Conservation (phyloP, 2,329 filamentous ascomycete species). For the Colletotrichum lupini region DNA sequence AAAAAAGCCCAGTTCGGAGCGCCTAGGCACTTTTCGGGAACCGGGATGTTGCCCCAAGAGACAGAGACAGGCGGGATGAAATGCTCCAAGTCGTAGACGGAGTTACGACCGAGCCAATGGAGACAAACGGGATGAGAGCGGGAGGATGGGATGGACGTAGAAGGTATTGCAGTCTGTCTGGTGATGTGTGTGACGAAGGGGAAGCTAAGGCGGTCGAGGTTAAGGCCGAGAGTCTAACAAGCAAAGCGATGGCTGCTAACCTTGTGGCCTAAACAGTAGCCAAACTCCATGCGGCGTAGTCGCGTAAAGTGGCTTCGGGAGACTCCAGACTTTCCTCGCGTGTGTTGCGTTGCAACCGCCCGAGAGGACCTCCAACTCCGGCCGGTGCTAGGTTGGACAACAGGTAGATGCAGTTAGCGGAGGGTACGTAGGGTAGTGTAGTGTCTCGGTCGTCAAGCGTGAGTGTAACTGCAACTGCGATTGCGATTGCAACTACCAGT, state of each 20-base stretch:
- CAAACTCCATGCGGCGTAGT: background rate
- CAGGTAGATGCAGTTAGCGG: background rate
- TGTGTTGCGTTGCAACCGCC: background rate
- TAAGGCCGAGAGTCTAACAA: background rate
- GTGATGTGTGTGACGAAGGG: background rate
- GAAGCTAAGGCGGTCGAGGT: background rate
- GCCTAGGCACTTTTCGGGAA: constrained; percentile 18
- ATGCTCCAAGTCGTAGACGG: background rate
- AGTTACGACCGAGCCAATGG: background rate
- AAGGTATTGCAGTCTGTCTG: background rate
- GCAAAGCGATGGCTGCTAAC: background rate
- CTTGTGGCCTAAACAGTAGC: background rate
- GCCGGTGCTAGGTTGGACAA: no score
- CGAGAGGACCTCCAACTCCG: background rate
- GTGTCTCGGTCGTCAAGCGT: background rate
- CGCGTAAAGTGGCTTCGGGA: background rate
- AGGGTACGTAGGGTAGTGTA: background rate
- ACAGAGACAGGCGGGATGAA: constrained; percentile 4
- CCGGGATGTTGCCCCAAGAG: background rate
- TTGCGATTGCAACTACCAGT: background rate
- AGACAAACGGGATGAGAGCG: background rate
- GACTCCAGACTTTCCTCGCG: background rate
- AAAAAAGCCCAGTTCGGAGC: constrained; percentile 1
- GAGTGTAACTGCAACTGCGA: background rate
- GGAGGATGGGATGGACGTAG: background rate